phyloP scores from a whole-genome alignment of 148 eudicot genomes.

The Rhododendron vialii region DNA sequence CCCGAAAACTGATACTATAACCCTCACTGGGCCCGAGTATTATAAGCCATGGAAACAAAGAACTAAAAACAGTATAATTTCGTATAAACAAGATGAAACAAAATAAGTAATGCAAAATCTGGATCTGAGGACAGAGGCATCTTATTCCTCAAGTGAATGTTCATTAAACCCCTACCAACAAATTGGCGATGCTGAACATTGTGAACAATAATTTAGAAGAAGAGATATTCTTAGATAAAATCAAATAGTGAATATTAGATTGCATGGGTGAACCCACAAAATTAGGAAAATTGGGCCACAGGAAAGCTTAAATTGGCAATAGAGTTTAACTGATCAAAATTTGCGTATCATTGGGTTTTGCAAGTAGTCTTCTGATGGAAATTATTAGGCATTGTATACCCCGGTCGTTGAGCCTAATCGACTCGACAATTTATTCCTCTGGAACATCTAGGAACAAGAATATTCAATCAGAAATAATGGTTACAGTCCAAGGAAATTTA shows the following conservation, averaged over 20 bases:
- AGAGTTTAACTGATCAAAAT: neutral
- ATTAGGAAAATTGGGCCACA: neutral
- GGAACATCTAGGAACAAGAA: neutral
- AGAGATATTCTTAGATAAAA: neutral
- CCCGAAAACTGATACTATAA: neutral
- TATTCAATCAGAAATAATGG: neutral
- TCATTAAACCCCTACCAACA: neutral
- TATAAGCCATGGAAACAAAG: neutral
- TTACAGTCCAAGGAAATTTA: neutral
- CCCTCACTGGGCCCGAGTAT: neutral
- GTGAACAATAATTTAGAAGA: neutral
- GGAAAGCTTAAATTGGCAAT: neutral
- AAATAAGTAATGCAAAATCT: neutral
- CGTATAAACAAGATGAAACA: neutral
- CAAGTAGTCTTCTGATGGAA: neutral
- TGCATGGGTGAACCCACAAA: neutral
- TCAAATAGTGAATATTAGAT: neutral
- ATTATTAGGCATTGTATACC: neutral
- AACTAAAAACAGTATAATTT: neutral
- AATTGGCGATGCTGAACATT: neutral
- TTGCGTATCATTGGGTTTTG: neutral
- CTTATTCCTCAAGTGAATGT: neutral
- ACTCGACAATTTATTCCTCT: neutral
- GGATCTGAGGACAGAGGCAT: neutral
- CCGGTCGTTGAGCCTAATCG: neutral